Conservation (phyloP, 1,284 basidiomycete genomes). For the Ceratorhiza oryzae-sativae region DNA sequence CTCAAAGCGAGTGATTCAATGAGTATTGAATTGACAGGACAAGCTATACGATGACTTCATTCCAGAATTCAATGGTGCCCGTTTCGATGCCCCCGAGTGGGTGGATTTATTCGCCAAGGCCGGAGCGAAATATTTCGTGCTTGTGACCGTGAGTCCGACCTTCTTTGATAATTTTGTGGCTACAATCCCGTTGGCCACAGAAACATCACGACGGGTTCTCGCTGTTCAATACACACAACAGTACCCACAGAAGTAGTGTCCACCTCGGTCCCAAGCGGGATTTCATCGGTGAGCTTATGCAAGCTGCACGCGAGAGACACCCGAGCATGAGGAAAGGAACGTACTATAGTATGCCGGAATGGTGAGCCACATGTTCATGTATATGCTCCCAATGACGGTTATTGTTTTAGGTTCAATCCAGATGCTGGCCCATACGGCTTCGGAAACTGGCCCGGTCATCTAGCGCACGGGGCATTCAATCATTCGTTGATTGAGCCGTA, state of each 20-base stretch:
- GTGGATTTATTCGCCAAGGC: conserved; percentile 61
- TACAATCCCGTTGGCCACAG: background rate
- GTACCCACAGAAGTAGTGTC: conserved; percentile 59
- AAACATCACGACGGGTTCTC: conserved; percentile 55
- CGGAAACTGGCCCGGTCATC: conserved; percentile 59
- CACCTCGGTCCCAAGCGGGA: conserved; percentile 61
- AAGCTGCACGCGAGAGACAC: conserved; percentile 58
- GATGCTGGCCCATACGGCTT: conserved; percentile 61
- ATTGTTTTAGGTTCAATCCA: conserved; percentile 58
- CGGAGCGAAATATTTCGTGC: conserved; percentile 68
- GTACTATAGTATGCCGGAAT: conserved; percentile 56
- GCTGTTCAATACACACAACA: conserved; percentile 62
- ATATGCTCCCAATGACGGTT: background rate
- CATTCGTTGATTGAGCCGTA: conserved; percentile 59
- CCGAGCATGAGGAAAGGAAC: conserved; percentile 61
- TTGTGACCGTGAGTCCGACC: conserved; percentile 56
- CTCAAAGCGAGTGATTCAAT: too few relatives aligned
- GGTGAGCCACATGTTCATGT: conserved; percentile 37
- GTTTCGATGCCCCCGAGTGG: conserved; percentile 64
- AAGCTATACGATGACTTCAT: conserved; percentile 67
- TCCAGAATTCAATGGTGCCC: conserved; percentile 58
- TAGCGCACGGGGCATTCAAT: conserved; percentile 61
- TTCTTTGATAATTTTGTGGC: background rate
- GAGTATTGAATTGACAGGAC: too few relatives aligned
- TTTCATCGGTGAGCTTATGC: conserved; percentile 61